Base-by-base conservation (phyloP, 164 flowering plant species). In the Pachysandra terminalis region DNA sequence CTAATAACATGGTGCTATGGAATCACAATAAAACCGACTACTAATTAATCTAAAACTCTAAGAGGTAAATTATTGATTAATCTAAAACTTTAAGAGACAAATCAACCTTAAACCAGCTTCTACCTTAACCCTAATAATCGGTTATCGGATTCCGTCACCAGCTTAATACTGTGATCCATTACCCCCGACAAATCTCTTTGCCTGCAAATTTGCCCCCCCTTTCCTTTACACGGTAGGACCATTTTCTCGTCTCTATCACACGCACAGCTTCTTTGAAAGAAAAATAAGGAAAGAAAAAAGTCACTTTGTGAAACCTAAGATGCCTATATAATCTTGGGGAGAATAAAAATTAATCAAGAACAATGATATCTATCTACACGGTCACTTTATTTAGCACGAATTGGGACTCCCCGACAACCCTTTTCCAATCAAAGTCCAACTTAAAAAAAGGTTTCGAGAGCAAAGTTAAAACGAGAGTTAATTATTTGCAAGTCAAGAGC, bases 101-200 rank as follows among this genome's bases (percentile, higher is more conserved):
- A n/a, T n/a, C n/a, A n/a, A n/a, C n/a, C n/a, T n/a, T n/a, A n/a
- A n/a, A n/a, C n/a, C n/a, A n/a, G n/a, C n/a, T n/a, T n/a, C n/a
- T n/a, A n/a, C n/a, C n/a, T n/a, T n/a, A n/a, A n/a, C n/a, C n/a
- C n/a, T n/a, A n/a, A n/a, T n/a, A n/a, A n/a, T n/a, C n/a, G n/a
- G n/a, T n/a, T n/a, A n/a, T n/a, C n/a, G n/a, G n/a, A n/a, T n/a
- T n/a, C n/a, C n/a, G n/a, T n/a, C n/a, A n/a, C n/a, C 68, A 40
- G 70, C 72, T 74, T 71, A 77, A 66, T 71, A 68, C 81, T 84
- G 87, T 77, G 84, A 82, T 79, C 87, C 85, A 84, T 76, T 81
- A 71, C 71, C 72, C n/a, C 45, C 26, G 73, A 68, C 62, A 69
- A 75, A 61, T 62, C 62, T 66, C 66, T 78, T 76, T 73, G 66